Base-by-base conservation (phyloP, 441 rosid genomes). In the Jatropha multifida region DNA sequence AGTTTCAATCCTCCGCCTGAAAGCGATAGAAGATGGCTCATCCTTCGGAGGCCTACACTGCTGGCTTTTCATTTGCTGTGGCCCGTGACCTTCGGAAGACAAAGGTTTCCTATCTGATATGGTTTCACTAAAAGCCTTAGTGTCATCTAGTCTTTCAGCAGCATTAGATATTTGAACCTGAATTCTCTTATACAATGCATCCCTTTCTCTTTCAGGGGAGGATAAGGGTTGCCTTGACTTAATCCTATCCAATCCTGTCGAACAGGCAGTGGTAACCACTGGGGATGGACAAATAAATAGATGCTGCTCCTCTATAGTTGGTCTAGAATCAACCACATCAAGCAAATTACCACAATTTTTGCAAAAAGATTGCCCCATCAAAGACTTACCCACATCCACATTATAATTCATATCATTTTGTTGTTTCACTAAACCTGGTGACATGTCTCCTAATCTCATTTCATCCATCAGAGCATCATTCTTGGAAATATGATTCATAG, bases 281-380 rank as follows among this genome's bases (percentile, higher is more conserved):
- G 79, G 67, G 48, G 81, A 69, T 1, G 78, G 67, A 75, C 56
- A 77, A 79, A 26, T 77, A 59, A 67, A 75, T 40, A 60, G 64
- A 65, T 65, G 82, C 23, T 85, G 81, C 23, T 85, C 80, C 55
- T 79, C 82, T 61, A 71, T 40, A 68, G 74, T 63, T 48, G 79
- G 76, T 74, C 75, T 49, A 13, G 76, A 78, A 78, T 77, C 85
- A 71, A 77, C 72, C 14, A 73, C 83, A 74, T 89, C 90, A 64
- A 88, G 77, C 80, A 90, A 68, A 67, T 87, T 88, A 72, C 94
- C 90, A 79, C 92, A 93, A 14, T 88, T 84, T 75, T 78, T 84
- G 85, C 93, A 91, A 73, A 96, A 87, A 74, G 85, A 61, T 44
- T 79, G 84, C 42, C 83, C 87, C 71, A 42, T 67, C 41, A 46